These are phyloP conservation scores for Aspergillus bombycis DNA, from an alignment of 2,329 filamentous ascomycete genomes.

Conservation along the genomic window DNA sequence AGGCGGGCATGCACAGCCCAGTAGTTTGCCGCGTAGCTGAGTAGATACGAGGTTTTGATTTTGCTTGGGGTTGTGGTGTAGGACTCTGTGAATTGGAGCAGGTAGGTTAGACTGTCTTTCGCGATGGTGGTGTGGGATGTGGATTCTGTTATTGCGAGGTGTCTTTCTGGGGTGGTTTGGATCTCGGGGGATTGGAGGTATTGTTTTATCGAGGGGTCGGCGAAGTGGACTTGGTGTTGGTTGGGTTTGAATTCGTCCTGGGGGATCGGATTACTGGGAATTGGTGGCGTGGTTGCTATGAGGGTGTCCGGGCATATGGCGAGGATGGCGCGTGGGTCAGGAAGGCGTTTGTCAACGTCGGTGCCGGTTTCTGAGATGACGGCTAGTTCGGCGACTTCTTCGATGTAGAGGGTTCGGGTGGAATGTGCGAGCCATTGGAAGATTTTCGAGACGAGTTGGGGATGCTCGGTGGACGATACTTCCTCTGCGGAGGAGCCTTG, in stretches of 20 bases:
- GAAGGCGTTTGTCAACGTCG: neutral
- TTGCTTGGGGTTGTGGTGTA: neutral
- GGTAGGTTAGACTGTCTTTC: neutral
- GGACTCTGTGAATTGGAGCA: neutral
- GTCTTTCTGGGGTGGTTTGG: neutral
- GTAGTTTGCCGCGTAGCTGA: constrained; percentile 10
- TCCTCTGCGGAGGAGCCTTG: constrained; percentile 71
- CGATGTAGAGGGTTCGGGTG: neutral
- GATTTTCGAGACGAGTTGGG: neutral
- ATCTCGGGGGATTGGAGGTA: neutral
- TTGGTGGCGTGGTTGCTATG: neutral
- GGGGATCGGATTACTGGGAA: neutral
- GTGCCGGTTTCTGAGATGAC: neutral
- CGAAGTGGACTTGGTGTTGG: neutral
- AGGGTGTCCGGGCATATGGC: neutral
- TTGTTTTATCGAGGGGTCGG: neutral
- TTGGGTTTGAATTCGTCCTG: neutral
- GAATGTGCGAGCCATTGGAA: constrained; percentile 7
- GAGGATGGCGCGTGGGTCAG: neutral
- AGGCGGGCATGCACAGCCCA: constrained; percentile 3
- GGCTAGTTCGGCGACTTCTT: constrained; percentile 2
- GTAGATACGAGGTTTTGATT: neutral
- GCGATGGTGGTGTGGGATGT: constrained; percentile 5
- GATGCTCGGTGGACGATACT: constrained; percentile 41
- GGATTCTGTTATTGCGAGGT: neutral